phyloP scores from a whole-genome alignment of 768 basidiomycete genomes.

The Suillus decipiens region DNA sequence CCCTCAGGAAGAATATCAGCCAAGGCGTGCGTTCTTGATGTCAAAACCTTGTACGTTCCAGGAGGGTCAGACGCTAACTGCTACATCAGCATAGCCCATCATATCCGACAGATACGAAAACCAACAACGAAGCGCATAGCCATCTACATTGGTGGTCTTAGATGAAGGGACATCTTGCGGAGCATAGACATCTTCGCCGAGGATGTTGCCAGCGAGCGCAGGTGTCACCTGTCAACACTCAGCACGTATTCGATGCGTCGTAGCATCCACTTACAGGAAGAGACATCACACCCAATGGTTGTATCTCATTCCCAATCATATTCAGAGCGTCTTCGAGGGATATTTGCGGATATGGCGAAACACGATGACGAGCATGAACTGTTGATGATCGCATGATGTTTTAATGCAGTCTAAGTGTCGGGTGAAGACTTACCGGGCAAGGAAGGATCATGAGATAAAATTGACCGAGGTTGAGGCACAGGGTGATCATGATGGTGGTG shows the following conservation, averaged over 20 bases:
- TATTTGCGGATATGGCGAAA: conserved; percentile 77
- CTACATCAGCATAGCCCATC: neutral
- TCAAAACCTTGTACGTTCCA: conserved; percentile 68
- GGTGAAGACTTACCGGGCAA: conserved; percentile 52
- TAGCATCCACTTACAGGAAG: conserved; percentile 43
- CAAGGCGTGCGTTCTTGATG: conserved; percentile 44
- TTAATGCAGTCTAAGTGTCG: neutral
- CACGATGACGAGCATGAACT: conserved; percentile 73
- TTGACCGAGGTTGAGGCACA: conserved; percentile 55
- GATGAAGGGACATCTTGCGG: conserved; percentile 62
- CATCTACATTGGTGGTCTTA: conserved; percentile 82
- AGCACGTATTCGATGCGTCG: neutral
- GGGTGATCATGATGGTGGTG: conserved; percentile 45
- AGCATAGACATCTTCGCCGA: conserved; percentile 76
- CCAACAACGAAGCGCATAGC: conserved; percentile 79
- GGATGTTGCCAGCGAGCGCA: conserved; percentile 62
- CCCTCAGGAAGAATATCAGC: conserved; percentile 43
- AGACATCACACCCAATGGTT: conserved; percentile 40
- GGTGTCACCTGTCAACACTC: conserved; percentile 51
- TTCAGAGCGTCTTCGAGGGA: conserved; percentile 64
- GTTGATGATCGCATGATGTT: conserved; percentile 2
- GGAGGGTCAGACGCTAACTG: conserved; percentile 60
- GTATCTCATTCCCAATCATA: conserved; percentile 51
- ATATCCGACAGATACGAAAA: neutral
- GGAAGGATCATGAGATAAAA: conserved; percentile 69